Base-by-base conservation (phyloP, 225 moss, liverwort and hornwort genomes). In the Lunularia cruciata region DNA sequence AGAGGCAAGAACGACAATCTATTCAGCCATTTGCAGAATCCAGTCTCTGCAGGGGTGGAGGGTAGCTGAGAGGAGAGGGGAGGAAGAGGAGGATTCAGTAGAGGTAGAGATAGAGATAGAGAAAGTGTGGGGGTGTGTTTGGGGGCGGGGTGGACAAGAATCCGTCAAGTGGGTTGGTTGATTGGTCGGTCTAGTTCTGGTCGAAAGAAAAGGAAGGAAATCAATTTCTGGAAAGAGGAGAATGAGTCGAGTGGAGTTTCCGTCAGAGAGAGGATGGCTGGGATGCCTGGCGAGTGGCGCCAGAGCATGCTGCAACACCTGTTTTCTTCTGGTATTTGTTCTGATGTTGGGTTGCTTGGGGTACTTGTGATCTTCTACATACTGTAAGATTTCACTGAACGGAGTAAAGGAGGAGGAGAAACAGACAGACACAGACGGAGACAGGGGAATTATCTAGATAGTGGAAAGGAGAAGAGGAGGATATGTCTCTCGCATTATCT, bases 401-500 rank as follows among this genome's bases (percentile, higher is more conserved):
- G 11, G 1, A 45, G 22, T 40, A n/a, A 20, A 19, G 32, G 31
- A 26, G 15, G 16, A 3, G 2, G 47, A 16, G 9, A 32, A 11
- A 15, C 0, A 73, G 23, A 8, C 39, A 52, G 2, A 37, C 0
- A 13, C 19, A 37, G 25, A 28, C 34, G 55, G 54, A 43, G 19
- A 42, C 18, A 61, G 15, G 36, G 18, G 48, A 27, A 28, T 16
- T 34, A 28, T 9, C 34, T 33, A 35, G 38, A 19, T 45, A 10
- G 7, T 16, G 20, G 35, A 20, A 34, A 20, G 28, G 53, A 15
- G 20, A 22, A 10, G 2, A n/a, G 22, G 57, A 47, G 69, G 69
- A 63, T 34, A 81, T 81, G 76, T 73, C 81, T 73, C 49, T 76
- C 73, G 60, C 81, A 25, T 57, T 48, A 19, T 69, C 65, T 64